These are phyloP conservation scores for Fusarium nygamai DNA, from an alignment of 2,329 filamentous ascomycete species.

Conservation along the genomic window DNA sequence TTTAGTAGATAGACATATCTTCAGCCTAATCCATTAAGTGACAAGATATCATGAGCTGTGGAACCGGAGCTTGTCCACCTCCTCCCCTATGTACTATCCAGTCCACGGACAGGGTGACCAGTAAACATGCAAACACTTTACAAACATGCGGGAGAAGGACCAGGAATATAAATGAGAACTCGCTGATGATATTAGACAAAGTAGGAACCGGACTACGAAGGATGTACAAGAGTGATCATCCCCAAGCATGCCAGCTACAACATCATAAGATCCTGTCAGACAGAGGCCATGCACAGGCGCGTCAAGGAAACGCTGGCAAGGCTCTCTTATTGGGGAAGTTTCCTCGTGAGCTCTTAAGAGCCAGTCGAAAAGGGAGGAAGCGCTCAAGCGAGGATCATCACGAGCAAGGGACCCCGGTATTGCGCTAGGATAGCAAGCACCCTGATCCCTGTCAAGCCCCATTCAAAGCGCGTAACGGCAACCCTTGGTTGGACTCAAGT, in stretches of 20 bases:
- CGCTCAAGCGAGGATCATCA: slow-evolving; percentile 1
- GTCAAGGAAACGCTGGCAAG: background rate
- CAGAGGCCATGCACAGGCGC: background rate
- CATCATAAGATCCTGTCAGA: background rate
- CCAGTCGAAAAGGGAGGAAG: slow-evolving; percentile 4
- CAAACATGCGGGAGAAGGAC: background rate
- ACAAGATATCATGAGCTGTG: background rate
- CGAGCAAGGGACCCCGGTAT: background rate
- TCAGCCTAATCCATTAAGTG: background rate
- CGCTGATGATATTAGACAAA: background rate
- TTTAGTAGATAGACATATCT: background rate
- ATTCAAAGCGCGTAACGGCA: slow-evolving; percentile 4
- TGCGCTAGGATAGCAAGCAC: background rate
- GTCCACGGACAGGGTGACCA: background rate
- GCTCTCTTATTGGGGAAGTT: background rate
- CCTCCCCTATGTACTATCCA: background rate
- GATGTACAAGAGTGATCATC: background rate
- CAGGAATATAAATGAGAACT: background rate
- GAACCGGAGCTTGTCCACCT: background rate
- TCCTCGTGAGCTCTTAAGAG: background rate
- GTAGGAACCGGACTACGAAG: no score
- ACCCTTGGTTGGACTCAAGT: slow-evolving; percentile 3
- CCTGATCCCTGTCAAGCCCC: slow-evolving; percentile 2
- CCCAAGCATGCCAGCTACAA: background rate
- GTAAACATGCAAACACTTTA: slow-evolving; percentile 3